These are phyloP conservation scores for Leccinellum rugosiceps DNA, from an alignment of 768 basidiomycete species.

Conservation along the genomic window DNA sequence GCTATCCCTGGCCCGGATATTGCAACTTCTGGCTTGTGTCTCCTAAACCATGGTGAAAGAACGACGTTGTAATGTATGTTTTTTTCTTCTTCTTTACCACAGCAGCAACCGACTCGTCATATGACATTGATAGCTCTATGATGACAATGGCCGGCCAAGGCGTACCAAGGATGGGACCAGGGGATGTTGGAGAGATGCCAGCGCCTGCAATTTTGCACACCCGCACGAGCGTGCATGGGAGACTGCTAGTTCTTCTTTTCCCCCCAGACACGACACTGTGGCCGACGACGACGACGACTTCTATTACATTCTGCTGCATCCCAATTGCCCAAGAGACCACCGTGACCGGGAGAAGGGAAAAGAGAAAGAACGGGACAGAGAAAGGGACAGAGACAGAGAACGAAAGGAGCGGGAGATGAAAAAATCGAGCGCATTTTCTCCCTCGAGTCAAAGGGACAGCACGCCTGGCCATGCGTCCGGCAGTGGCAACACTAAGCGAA, in stretches of 20 bases:
- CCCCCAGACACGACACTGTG: conserved; percentile 20
- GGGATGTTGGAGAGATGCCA: conserved; percentile 23
- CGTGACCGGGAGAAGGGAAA: conserved; percentile 14
- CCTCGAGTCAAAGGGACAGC: conserved; percentile 19
- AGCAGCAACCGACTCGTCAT: neutral
- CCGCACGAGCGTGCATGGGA: conserved; percentile 34
- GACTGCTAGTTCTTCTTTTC: conserved; percentile 25
- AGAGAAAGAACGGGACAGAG: neutral
- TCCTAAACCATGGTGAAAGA: conserved; percentile 16
- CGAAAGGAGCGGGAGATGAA: neutral
- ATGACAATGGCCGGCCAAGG: conserved; percentile 27
- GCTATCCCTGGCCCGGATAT: neutral
- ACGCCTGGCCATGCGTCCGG: conserved; percentile 9
- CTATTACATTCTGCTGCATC: conserved; percentile 14
- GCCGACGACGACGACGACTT: conserved; percentile 23
- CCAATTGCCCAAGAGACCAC: conserved; percentile 8
- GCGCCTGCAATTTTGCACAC: conserved; percentile 28
- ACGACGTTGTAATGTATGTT: conserved; percentile 31
- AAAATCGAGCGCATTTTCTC: conserved; percentile 11
- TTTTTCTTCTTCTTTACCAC: neutral
- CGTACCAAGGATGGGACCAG: conserved; percentile 15
- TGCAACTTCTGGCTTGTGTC: neutral
- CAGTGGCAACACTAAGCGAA: conserved; percentile 9
- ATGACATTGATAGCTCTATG: conserved; percentile 24
- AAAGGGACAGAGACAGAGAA: neutral